phyloP scores from a whole-genome alignment of 2,329 filamentous ascomycete genomes.

The Cladosporium sp. region DNA sequence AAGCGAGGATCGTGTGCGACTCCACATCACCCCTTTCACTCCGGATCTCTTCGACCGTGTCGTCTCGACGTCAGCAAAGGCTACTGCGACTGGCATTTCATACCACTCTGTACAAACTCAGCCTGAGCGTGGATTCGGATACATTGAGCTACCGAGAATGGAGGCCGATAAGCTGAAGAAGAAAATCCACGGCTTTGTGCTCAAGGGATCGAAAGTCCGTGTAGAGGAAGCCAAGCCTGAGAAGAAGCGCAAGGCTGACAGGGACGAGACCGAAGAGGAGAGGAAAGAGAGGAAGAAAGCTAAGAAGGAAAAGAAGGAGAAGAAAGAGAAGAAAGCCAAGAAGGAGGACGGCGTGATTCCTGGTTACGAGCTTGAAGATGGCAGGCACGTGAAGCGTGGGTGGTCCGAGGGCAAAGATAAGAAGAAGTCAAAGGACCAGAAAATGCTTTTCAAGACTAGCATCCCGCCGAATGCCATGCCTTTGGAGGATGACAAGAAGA shows the following conservation, averaged over 20 bases:
- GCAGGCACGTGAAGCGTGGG: slow-evolving; percentile 80
- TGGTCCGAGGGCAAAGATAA: slow-evolving; percentile 66
- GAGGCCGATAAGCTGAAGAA: slow-evolving; percentile 90
- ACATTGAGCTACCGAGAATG: slow-evolving; percentile 74
- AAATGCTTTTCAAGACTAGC: slow-evolving; percentile 75
- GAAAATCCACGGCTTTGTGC: slow-evolving; percentile 81
- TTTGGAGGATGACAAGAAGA: slow-evolving; percentile 57
- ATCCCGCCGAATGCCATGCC: slow-evolving; percentile 58
- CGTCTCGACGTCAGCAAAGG: slow-evolving; percentile 66
- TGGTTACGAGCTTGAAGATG: slow-evolving; percentile 71
- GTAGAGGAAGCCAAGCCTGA: slow-evolving; percentile 77
- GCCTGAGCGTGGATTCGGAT: slow-evolving; percentile 88
- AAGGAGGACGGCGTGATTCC: slow-evolving; percentile 55
- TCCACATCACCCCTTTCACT: slow-evolving; percentile 88
- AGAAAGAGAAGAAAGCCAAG: slow-evolving; percentile 49
- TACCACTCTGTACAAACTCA: slow-evolving; percentile 85
- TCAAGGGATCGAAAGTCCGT: slow-evolving; percentile 82
- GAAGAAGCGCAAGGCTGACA: slow-evolving; percentile 47
- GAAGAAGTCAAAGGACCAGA: slow-evolving; percentile 23
- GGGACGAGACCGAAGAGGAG: slow-evolving; percentile 32
- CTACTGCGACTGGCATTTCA: slow-evolving; percentile 75
- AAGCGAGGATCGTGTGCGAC: slow-evolving; percentile 47
- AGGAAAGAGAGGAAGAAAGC: slow-evolving; percentile 53
- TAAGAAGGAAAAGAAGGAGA: slow-evolving; percentile 53
- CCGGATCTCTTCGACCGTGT: slow-evolving; percentile 70